Base-by-base conservation (phyloP, 495 filamentous ascomycete genomes). In the Xylaria longipes region DNA sequence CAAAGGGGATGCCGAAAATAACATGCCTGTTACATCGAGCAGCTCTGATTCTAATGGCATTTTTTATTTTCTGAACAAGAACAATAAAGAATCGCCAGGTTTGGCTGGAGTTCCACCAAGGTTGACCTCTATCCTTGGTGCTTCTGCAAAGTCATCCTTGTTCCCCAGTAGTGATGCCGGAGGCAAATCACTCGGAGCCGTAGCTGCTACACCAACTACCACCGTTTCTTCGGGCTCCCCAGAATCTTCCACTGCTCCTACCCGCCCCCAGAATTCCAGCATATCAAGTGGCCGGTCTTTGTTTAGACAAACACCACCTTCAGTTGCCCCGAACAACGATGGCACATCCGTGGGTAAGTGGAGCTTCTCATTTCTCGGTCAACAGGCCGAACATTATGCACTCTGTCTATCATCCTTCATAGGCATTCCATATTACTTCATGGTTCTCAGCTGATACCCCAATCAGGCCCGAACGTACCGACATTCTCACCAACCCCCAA, bases 321-420 rank as follows among this genome's bases (percentile, higher is more conserved):
- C 61, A 58, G 29, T 27, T 48, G 9, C 20, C 12, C 20, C 39
- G 5, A 35, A 25, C 22, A 50, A 29, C 22, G 25, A 5, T 27
- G 31, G n/a, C 9, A 15, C 62, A 45, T n/a, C 39, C 50, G 1
- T 22, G 22, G 69, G 69, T 71, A 65, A 50, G 69, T 57, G 37
- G 35, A 14, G 35, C 12, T 6, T 25, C 17, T 9, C 5, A 9
- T 33, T 48, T 48, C 5, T 25, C 56, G 1, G 33, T 22, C 3
- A 29, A 37, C 17, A 11, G 29, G 17, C 14, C n/a, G n/a, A 37
- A 11, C 6, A 37, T 69, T 14, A n/a, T 31, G 14, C 2, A 17
- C 14, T 43, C 17, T 33, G 6, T 29, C 17, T 35, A 31, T 27
- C 65, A 12, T 9, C 22, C 17, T 17, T 52, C 3, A 37, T 35